Evolutionary conservation across 1,284 basidiomycete species (phyloP).

Genomic region (Ganoderma resinaceum): DNA sequence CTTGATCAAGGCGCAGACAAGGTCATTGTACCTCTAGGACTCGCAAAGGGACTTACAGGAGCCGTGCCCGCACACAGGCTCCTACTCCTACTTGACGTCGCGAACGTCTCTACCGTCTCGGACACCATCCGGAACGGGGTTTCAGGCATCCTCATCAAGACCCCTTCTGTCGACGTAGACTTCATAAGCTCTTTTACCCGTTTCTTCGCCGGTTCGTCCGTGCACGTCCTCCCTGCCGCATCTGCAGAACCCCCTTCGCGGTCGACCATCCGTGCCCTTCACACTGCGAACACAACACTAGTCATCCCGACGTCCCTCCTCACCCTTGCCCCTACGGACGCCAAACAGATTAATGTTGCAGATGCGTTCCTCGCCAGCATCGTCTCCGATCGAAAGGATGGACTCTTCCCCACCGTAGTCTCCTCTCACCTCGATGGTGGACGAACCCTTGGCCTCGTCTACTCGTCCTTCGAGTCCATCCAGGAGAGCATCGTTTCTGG

Average conservation of each 20-base stretch:
- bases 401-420: slow-evolving; percentile 93
- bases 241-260: slow-evolving; percentile 53
- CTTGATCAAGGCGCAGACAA: slow-evolving; percentile 84
- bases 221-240: slow-evolving; percentile 65
- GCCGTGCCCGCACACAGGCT: slow-evolving; percentile 76
- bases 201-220: slow-evolving; percentile 70
- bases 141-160: slow-evolving; percentile 81
- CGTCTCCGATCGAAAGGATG: slow-evolving; percentile 89
- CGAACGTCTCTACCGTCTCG: slow-evolving; percentile 75
- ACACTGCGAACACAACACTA: slow-evolving; percentile 67
- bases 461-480: slow-evolving; percentile 93
- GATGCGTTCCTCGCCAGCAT: slow-evolving; percentile 88
- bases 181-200: slow-evolving; percentile 76
- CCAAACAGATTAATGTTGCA: slow-evolving; percentile 74
- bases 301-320: slow-evolving; percentile 80
- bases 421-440: slow-evolving; percentile 77
- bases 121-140: slow-evolving; percentile 75
- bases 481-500: slow-evolving; percentile 89
- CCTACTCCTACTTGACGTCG: slow-evolving; percentile 76
- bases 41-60: slow-evolving; percentile 73
- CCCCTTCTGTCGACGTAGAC: slow-evolving; percentile 68
- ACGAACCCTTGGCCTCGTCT: slow-evolving; percentile 91
- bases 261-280: slow-evolving; percentile 62
- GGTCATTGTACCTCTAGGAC: slow-evolving; percentile 72
- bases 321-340: slow-evolving; percentile 61